Evolutionary conservation across 306 rosid species (phyloP).

Genomic region (Rosa persica): DNA sequence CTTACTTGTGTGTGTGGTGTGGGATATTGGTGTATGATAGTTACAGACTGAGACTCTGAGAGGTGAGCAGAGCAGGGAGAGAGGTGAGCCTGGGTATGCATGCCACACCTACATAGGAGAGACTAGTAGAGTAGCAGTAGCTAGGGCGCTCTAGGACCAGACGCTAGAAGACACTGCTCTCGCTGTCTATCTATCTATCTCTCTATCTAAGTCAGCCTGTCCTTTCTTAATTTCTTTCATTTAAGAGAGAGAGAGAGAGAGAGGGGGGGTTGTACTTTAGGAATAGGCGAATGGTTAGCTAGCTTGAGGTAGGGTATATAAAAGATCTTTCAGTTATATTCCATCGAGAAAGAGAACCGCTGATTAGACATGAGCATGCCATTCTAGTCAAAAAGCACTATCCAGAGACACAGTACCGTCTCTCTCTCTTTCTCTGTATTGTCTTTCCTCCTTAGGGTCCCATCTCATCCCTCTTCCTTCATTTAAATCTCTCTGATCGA

Average conservation of each 20-base stretch:
- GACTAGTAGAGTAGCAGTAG: neutral
- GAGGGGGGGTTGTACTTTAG: slow-evolving; percentile 24
- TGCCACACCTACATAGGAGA: slow-evolving; percentile 3
- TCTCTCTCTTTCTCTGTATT: neutral
- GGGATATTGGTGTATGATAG: slow-evolving; percentile 2
- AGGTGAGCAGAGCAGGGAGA: neutral
- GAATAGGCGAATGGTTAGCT: neutral
- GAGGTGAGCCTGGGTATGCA: neutral
- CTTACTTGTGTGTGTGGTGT: neutral
- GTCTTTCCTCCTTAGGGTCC: neutral
- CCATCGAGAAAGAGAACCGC: slow-evolving; percentile 25
- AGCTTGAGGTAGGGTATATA: neutral
- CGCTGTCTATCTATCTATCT: neutral
- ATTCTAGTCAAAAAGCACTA: slow-evolving; percentile 39
- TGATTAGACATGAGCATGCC: slow-evolving; percentile 47
- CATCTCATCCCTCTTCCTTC: neutral
- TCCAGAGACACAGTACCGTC: neutral
- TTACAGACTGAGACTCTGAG: slow-evolving; percentile 7
- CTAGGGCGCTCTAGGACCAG: neutral
- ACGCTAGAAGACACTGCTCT: neutral
- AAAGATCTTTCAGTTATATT: slow-evolving; percentile 43
- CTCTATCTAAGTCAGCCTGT: neutral
- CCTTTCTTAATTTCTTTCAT: neutral
- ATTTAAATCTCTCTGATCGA: neutral
- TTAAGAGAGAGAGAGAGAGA: neutral